phyloP scores from a whole-genome alignment of 192 early-diverging fungal species.

The Coemansia sp. region DNA sequence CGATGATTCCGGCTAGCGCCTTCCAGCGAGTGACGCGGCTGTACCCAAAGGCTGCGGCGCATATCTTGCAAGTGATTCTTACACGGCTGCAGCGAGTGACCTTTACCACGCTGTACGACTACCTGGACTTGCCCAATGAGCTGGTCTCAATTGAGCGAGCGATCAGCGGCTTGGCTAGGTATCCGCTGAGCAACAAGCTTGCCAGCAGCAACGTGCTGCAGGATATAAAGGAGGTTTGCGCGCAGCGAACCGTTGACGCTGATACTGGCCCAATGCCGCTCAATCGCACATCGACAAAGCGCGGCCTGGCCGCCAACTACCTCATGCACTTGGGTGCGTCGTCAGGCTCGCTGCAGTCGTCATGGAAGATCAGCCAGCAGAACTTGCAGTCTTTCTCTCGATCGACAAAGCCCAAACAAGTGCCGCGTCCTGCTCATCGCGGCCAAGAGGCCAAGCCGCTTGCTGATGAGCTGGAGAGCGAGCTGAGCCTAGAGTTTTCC shows the following conservation, averaged over 20 bases:
- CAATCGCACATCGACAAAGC: constrained; percentile 6
- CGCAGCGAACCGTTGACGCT: background rate
- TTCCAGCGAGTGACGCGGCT: constrained; percentile 89
- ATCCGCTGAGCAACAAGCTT: constrained; percentile 19
- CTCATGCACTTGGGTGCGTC: background rate
- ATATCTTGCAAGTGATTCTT: constrained; percentile 95
- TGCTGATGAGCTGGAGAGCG: background rate
- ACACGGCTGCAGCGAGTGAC: constrained; percentile 96
- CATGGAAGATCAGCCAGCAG: constrained; percentile 41
- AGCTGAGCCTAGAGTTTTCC: background rate
- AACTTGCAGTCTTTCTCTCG: constrained; percentile 20
- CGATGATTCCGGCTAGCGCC: constrained; percentile 91
- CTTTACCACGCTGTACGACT: constrained; percentile 85
- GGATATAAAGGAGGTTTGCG: constrained; percentile 13
- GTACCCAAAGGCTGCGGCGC: constrained; percentile 90
- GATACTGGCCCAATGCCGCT: background rate
- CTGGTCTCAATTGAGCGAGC: constrained; percentile 83
- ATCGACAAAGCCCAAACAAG: constrained; percentile 3
- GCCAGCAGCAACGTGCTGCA: constrained; percentile 17
- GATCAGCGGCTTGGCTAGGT: constrained; percentile 71
- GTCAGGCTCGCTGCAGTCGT: constrained; percentile 13
- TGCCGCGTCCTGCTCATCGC: background rate
- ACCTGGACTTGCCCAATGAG: constrained; percentile 85
- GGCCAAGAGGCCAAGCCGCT: background rate
- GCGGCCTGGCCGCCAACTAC: constrained; percentile 3